Conservation (phyloP, 2,329 filamentous ascomycete genomes). For the Fusarium sp. region DNA sequence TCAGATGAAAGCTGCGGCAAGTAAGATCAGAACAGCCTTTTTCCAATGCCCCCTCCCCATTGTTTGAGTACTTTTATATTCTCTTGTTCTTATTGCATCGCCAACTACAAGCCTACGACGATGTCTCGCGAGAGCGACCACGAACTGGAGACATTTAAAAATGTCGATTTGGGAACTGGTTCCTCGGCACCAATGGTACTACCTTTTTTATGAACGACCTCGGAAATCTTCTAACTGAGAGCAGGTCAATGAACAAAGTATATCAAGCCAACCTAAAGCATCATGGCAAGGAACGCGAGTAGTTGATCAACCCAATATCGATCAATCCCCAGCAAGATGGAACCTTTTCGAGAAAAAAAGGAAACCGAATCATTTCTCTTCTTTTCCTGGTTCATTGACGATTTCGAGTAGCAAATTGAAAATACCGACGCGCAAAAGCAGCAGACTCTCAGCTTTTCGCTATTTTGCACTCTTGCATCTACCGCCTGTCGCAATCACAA, state of each 20-base stretch:
- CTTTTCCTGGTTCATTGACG: neutral
- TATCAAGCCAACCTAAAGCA: neutral
- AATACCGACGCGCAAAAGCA: fast-evolving
- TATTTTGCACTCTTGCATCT: neutral
- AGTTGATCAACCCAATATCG: fast-evolving
- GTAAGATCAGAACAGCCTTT: neutral
- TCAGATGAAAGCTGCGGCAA: neutral
- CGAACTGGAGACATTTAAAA: neutral
- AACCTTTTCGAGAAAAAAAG: fast-evolving
- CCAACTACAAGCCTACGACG: fast-evolving
- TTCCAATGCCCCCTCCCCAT: neutral
- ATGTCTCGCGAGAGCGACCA: neutral
- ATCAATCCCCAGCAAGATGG: neutral
- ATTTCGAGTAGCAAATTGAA: fast-evolving
- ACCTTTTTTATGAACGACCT: fast-evolving
- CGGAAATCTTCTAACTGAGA: neutral
- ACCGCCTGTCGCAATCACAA: neutral
- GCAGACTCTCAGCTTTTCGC: neutral
- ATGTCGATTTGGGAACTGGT: fast-evolving
- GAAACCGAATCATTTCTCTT: fast-evolving
- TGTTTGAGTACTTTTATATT: neutral
- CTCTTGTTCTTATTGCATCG: neutral
- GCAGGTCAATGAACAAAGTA: neutral
- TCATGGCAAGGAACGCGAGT: neutral
- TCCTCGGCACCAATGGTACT: neutral